A percentile compares a stretch with the other conserved stretches of the same genome.
These are phyloP conservation scores for Senecio squalidus DNA, from an alignment of 140 eudicot genomes.

Conservation along the genomic window DNA sequence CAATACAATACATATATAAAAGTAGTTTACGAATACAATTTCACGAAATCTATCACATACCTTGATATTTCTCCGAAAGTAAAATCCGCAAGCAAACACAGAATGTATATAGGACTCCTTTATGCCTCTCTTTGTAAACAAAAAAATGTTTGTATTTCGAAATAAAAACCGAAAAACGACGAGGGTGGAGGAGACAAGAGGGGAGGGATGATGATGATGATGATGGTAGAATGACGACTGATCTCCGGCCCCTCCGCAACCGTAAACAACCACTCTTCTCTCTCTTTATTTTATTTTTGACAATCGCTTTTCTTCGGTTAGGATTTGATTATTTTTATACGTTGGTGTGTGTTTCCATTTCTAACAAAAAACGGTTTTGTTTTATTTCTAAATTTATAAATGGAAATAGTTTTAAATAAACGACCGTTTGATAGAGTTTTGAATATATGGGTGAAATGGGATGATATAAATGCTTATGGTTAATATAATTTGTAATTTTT, in stretches of 20 bases:
- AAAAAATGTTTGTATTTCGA: background rate
- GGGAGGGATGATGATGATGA: too few species aligned
- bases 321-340: constrained; percentile 8
- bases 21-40: too few species aligned
- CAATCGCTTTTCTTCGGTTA: constrained; percentile 27
- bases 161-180: background rate
- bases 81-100: too few species aligned
- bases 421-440: constrained; percentile 11
- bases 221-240: constrained; percentile 33
- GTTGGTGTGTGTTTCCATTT: constrained; percentile 3
- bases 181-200: constrained; percentile 3
- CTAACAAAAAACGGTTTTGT: constrained; percentile 10
- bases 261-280: constrained; percentile 30
- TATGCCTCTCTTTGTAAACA: constrained; percentile 5
- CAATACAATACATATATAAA: too few species aligned
- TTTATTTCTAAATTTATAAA: constrained; percentile 5
- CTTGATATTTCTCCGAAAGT: constrained; percentile 16
- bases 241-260: constrained; percentile 46
- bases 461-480: too few species aligned
- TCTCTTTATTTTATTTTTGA: constrained; percentile 8
- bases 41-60: constrained; percentile 16
- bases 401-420: background rate
- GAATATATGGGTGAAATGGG: too few species aligned
- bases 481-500: too few species aligned
- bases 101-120: constrained; percentile 19